A percentile compares a stretch with the other conserved stretches of the same genome.
phyloP scores from a whole-genome alignment of 306 rosid genomes.

The Quercus wislizeni region DNA sequence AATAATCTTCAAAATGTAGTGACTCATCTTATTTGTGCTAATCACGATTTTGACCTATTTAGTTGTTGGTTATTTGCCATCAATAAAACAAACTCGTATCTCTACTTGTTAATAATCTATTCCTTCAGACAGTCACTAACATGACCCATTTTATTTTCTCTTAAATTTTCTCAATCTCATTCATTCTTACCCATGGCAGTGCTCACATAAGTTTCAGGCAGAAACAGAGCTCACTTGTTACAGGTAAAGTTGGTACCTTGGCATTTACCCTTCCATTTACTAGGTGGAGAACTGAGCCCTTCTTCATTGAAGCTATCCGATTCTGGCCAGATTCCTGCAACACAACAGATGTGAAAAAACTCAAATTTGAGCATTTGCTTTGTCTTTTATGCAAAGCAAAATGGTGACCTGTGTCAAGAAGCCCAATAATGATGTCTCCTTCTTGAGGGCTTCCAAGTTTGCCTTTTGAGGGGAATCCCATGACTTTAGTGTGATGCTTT shows the following conservation, averaged over 20 bases:
- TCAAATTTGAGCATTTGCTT: not conserved
- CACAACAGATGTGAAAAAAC: not conserved
- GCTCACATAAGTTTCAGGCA: not conserved
- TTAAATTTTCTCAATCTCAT: not conserved
- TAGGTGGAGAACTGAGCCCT: constrained; percentile 27
- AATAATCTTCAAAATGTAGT: not conserved
- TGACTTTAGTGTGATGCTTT: constrained; percentile 9
- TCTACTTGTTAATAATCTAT: not conserved
- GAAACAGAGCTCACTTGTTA: constrained; percentile 34
- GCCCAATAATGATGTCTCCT: constrained; percentile 25
- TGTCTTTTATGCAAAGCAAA: not conserved
- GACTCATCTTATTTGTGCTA: not conserved
- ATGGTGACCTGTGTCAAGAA: constrained; percentile 27
- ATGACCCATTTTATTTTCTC: not conserved
- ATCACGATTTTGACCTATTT: not conserved
- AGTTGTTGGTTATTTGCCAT: not conserved
- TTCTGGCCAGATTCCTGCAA: constrained; percentile 40
- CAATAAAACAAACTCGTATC: not conserved
- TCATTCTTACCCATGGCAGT: not conserved
- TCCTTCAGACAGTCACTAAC: not conserved
- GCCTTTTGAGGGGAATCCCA: no score
- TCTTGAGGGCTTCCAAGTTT: not conserved
- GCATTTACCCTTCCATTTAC: constrained; percentile 44
- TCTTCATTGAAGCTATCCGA: constrained; percentile 28
- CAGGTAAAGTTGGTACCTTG: constrained; percentile 32